Percentiles rank a stretch among this genome's conserved stretches.
Evolutionary conservation across 2,329 filamentous ascomycete genomes (phyloP).

Genomic region (Aureobasidium sp.): DNA sequence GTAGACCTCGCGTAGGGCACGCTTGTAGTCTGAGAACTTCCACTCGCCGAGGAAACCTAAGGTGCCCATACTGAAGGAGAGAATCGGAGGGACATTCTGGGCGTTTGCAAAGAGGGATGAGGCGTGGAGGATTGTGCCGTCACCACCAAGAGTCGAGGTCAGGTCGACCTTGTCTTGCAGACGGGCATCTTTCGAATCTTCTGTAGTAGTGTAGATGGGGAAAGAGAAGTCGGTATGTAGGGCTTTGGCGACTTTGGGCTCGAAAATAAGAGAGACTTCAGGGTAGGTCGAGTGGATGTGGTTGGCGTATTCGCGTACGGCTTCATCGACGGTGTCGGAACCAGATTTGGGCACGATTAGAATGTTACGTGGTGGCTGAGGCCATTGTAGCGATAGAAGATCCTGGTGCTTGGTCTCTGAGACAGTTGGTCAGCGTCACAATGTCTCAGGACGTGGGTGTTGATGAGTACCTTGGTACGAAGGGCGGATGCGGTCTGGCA

Average conservation of each 20-base stretch:
- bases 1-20: constrained; percentile 85
- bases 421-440: not conserved
- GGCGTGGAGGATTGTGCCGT: constrained; percentile 81
- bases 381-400: constrained; percentile 59
- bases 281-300: constrained; percentile 77
- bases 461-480: constrained; percentile 51
- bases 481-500: constrained; percentile 52
- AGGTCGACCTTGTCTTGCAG: constrained; percentile 70
- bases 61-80: constrained; percentile 96
- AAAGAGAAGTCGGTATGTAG: constrained; percentile 64
- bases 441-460: not conserved
- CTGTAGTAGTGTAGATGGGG: constrained; percentile 52
- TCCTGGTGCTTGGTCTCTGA: constrained; percentile 50
- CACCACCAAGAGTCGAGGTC: constrained; percentile 82
- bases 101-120: constrained; percentile 79
- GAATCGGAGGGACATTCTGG: constrained; percentile 73
- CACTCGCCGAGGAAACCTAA: constrained; percentile 92
- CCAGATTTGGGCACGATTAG: constrained; percentile 60
- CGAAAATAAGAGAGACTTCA: constrained; percentile 71
- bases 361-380: constrained; percentile 57
- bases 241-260: constrained; percentile 62
- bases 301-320: constrained; percentile 50
- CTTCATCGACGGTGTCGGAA: constrained; percentile 45
- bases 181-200: constrained; percentile 24
- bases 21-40: constrained; percentile 89